Conservation (phyloP, 2,329 filamentous ascomycete species). For the Aspergillus flavus region DNA sequence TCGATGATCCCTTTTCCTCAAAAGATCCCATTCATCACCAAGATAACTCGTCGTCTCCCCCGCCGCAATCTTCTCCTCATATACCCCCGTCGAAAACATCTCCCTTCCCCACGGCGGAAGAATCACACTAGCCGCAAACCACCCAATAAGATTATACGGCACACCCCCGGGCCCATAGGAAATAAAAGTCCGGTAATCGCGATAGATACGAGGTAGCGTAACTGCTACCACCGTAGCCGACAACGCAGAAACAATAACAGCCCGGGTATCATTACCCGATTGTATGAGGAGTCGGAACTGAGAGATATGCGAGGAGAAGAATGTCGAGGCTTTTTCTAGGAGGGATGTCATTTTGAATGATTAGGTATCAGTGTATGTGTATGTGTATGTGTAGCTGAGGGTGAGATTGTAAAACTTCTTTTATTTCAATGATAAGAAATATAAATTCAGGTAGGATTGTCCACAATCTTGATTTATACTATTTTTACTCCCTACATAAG, state of each 20-base stretch:
- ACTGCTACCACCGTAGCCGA: slow-evolving; percentile 20
- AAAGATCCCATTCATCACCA: slow-evolving; percentile 18
- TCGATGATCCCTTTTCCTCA: slow-evolving; percentile 16
- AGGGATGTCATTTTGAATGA: neutral
- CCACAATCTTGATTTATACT: too few relatives aligned
- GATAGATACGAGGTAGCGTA: slow-evolving; percentile 27
- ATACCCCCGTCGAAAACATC: slow-evolving; percentile 32
- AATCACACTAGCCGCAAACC: slow-evolving; percentile 30
- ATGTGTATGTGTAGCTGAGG: neutral
- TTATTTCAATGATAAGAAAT: too few relatives aligned
- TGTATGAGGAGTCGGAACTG: neutral
- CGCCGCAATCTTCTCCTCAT: slow-evolving; percentile 25
- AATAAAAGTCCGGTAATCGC: slow-evolving; percentile 40
- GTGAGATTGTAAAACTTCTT: neutral
- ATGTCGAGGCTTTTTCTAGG: neutral
- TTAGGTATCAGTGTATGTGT: too few relatives aligned
- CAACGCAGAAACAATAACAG: slow-evolving; percentile 17
- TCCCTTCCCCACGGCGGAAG: slow-evolving; percentile 30
- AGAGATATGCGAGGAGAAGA: neutral
- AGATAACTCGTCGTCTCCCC: slow-evolving; percentile 23
- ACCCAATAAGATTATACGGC: slow-evolving; percentile 41
- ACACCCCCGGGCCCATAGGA: slow-evolving; percentile 41
- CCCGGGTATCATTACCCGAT: slow-evolving; percentile 1
- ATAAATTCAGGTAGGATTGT: too few relatives aligned
- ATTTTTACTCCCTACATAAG: too few relatives aligned